Percentiles rank a stretch among this genome's conserved stretches.
phyloP scores from a whole-genome alignment of 306 rosid genomes.

The Castanopsis chinensis region DNA sequence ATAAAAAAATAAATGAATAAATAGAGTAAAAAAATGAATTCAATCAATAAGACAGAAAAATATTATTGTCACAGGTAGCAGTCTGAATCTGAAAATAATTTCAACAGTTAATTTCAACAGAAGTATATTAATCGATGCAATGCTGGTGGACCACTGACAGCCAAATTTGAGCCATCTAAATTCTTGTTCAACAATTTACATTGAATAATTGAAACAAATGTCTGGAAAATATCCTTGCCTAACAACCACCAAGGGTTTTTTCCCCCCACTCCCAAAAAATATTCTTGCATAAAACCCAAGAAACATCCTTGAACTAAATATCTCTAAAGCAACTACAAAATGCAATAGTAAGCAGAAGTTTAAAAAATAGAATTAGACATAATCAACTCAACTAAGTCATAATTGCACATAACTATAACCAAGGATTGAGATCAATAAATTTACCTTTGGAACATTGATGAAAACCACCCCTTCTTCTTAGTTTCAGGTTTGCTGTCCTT shows the following conservation, averaged over 20 bases:
- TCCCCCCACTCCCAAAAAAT: background rate
- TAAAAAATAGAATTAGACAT: background rate
- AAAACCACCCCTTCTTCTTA: slow-evolving; percentile 95
- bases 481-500: slow-evolving; percentile 68
- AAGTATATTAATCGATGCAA: background rate
- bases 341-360: background rate
- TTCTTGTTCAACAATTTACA: background rate
- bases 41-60: background rate
- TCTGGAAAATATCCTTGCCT: background rate
- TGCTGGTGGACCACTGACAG: too few species aligned
- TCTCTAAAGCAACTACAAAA: background rate
- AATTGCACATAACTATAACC: slow-evolving; percentile 2
- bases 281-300: background rate
- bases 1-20: background rate
- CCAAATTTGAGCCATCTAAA: too few species aligned
- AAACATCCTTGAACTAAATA: background rate
- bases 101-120: background rate
- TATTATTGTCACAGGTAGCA: background rate
- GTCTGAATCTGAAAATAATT: background rate
- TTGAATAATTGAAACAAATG: background rate
- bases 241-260: background rate
- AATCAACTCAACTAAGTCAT: slow-evolving; percentile 5
- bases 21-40: background rate
- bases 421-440: slow-evolving; percentile 13
- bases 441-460: slow-evolving; percentile 96